Evolutionary conservation across 495 filamentous ascomycete genomes (phyloP), one percentile per base, ranked within the genome.

Genomic region (Penicillium desertorum): DNA sequence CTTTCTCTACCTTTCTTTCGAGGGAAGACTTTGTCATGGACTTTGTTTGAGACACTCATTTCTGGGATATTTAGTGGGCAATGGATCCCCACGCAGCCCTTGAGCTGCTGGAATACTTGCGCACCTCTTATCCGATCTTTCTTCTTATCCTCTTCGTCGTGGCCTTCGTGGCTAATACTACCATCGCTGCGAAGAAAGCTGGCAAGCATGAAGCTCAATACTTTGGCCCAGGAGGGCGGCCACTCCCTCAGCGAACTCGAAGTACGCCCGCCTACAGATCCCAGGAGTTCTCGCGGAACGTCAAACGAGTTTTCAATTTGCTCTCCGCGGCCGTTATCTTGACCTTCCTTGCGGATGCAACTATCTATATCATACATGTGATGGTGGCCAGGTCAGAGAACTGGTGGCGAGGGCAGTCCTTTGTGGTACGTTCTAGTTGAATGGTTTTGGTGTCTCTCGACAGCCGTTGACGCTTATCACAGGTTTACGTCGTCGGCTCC

Each of bases 371-470:
- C 45, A 54, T 83, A 53, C 94, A 92, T 79, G 88, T 91, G 57
- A 76, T 96, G 55, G 60, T 79, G 16, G 73, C 80, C 52, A 77
- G 80, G 49, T 76, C 87, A 27, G 78, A 88, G 60, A 77, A 84
- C 41, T 97, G 92, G 92, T 97, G 92, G 94, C 94, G 90, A 67
- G 90, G 90, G 27, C 84, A 96, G 72, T 78, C 88, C 29, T 82
- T 85, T 54, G 88, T 88, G 69, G 93, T 98, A 85, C 75, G 89
- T 81, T 19, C 36, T 58, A 39, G 27, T 17, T 17, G 42, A 36
- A 23, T 30, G 37, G 45, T 48, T 48, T 58, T 56, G 23, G 20
- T 22, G 42, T 46, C 22, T 22, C 46, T 19, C 7, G 20, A 29
- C 16, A 49, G 43, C n/a, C 37, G 22, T 46, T 36, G 34, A 57